Conservation (phyloP, 805 yeast species). For the Myxozyma lipomycoides region DNA sequence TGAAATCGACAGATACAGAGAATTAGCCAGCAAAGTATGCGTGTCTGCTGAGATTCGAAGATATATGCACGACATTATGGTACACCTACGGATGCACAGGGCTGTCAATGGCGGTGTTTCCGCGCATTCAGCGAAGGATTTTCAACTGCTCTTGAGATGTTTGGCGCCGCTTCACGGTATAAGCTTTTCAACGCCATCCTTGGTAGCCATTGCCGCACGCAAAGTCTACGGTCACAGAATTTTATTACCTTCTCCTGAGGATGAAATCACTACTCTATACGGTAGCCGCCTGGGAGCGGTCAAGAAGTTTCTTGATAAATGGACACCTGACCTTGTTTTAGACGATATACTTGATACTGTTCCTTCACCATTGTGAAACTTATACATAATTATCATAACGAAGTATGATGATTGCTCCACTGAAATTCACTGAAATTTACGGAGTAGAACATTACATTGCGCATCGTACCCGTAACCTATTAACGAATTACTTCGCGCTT, state of each 20-base stretch:
- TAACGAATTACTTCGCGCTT: too few relatives aligned
- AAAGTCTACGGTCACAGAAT: slow-evolving; percentile 50
- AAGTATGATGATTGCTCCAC: too few relatives aligned
- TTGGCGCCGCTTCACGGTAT: slow-evolving; percentile 45
- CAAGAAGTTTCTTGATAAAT: slow-evolving; percentile 41
- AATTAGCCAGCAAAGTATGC: slow-evolving; percentile 31
- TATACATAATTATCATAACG: neutral
- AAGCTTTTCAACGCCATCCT: slow-evolving; percentile 49
- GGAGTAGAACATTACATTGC: too few relatives aligned
- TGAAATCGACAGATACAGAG: neutral
- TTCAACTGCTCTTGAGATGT: slow-evolving; percentile 41
- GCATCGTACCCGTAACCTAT: too few relatives aligned
- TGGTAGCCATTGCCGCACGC: slow-evolving; percentile 49
- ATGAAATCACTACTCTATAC: slow-evolving; percentile 53
- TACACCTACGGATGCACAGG: slow-evolving; percentile 53
- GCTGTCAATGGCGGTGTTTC: slow-evolving; percentile 53
- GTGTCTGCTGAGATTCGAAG: slow-evolving; percentile 50
- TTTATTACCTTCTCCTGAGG: slow-evolving; percentile 39
- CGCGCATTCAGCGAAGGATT: slow-evolving; percentile 44
- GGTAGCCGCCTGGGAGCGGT: slow-evolving; percentile 51
- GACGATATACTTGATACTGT: slow-evolving; percentile 52
- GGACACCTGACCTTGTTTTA: slow-evolving; percentile 48
- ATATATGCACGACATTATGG: slow-evolving; percentile 55
- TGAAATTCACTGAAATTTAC: too few relatives aligned
- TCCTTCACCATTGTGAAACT: slow-evolving; percentile 47